Base-by-base conservation (phyloP, 139 green algal genomes). In the Axilococcus clingmanii region DNA sequence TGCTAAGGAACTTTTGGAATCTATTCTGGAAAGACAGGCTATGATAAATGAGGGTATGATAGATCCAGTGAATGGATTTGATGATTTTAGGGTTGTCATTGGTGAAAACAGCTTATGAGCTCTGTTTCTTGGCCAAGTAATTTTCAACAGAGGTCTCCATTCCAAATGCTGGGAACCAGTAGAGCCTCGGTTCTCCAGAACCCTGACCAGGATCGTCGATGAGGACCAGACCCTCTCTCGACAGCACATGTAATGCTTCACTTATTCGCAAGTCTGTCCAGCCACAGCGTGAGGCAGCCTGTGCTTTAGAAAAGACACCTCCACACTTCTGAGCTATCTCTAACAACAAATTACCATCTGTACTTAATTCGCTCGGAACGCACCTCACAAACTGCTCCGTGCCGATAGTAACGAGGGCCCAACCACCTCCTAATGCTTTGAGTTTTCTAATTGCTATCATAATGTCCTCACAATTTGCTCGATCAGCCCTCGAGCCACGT, bases 341-440 rank as follows among this genome's bases (percentile, higher is more conserved):
- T 35, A 95, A 63, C 3, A 85, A 62, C 9, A 50, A 36, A 57
- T 84, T 90, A 32, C 74, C 74, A 70, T 95, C 85, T n/a, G 72
- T 78, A 63, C 80, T 84, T 9, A 95, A 80, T 65, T 94, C 85
- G 0, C 69, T 71, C 16, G 86, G 85, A 40, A 91, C 75, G 9
- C 71, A 84, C 6, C 79, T 67, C 53, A 94, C 82, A 50, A 73
- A 66, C 15, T 35, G 56, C n/a, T n/a, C n/a, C 16, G 11, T 29
- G 19, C 78, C 84, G 12, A 93, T 67, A 4, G 48, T 70, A 9
- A 91, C 55, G 19, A 91, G 31, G 11, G 74, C 65, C 36, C 87
- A 87, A 24, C 85, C 85, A 47, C 71, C 61, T 3, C 84, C 86
- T 34, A 95, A 67, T 5, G 63, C 63, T 40, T 70, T 51, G 15